Evolutionary conservation across 139 green algal species (phyloP), one percentile per base, ranked within the genome.

Genomic region (Chlamydomonas sp.): DNA sequence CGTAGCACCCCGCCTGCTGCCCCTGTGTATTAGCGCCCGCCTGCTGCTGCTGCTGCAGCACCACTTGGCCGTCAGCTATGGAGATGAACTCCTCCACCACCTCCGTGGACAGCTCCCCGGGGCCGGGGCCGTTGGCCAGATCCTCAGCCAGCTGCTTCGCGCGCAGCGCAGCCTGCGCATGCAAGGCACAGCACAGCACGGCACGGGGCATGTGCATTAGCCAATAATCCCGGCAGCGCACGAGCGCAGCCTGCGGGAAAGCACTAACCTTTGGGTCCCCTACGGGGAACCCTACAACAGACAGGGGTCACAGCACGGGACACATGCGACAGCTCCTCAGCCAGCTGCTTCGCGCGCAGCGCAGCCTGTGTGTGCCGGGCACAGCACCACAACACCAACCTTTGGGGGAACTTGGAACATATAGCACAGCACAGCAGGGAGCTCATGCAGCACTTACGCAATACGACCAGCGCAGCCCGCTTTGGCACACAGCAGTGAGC

Each of bases 61-160:
- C 89, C 83, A 95, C 88, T 91, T 98, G 96, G 1, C 96, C 96
- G 78, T 99, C 96, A 2, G 94, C 91, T 76, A 99, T 97, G n/a
- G 94, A 97, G 91, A 99, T 98, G 85, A 98, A 96, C 94, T 99
- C 96, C 91, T 99, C 96, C 14, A 99, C 91, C 3, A 95, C 91
- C 92, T 97, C 93, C 57, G 92, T 96, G 18, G 80, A 78, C 57
- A 94, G 84, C 82, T 92, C 91, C 1, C 79, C 81, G 12, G n/a
- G n/a, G 18, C 73, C 68, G 20, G 62, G 63, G 16, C 71, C 62
- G 0, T 17, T 10, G 62, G 89, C 88, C 85, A 90, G 75, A 79
- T 91, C 88, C 57, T 81, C 84, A 15, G 64, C 77, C 63, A 90
- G 60, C 75, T 91, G 88, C 76, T 80, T 84, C 49, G 90, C 84